Base-by-base conservation (phyloP, 2,329 filamentous ascomycete genomes). In the Aspergillus sp. region DNA sequence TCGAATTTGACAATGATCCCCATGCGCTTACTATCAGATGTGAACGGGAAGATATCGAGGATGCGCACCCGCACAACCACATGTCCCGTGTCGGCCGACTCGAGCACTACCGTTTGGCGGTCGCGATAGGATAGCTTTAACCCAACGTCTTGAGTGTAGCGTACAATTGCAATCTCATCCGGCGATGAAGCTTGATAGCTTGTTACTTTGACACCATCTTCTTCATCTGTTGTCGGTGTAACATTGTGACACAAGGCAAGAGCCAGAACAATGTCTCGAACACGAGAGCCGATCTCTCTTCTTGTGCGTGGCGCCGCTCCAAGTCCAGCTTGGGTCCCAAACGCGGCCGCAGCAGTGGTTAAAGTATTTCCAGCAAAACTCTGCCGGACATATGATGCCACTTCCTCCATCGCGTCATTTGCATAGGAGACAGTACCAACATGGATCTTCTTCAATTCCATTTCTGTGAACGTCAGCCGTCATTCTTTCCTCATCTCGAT, bases 371-470 rank as follows among this genome's bases (percentile, higher is more conserved):
- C 71, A 12, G 87, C 82, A 66, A 98, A 96, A 5, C 89, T 90
- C 72, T 97, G 93, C 61, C 84, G 87, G 50, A 99, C 84, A 70
- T 96, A 97, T 0, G 89, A 84, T 12, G 86, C 80, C 12, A 99
- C 95, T 77, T 99, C 96, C 65, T 98, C 95, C 95, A 99, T 99
- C 9, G 95, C 93, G 71, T 99, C 95, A 66, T 96, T 96, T 34
- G 93, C 95, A 69, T 99, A 99, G 1, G 93, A 98, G 1, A 98
- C 95, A 9, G 95, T 99, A 9, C 96, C 95, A 53, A 99, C 91
- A 68, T 99, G 96, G 5, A 99, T 93, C 76, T 99, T 99, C 72
- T 96, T 96, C 83, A 99, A 89, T 70, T 97, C 93, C 93, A 97
- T 97, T 69, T 96, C 91, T 83, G 59, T 7, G 54, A 24, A n/a